Evolutionary conservation across 495 filamentous ascomycete genomes (phyloP).

Genomic region (Xylaria nigripes): DNA sequence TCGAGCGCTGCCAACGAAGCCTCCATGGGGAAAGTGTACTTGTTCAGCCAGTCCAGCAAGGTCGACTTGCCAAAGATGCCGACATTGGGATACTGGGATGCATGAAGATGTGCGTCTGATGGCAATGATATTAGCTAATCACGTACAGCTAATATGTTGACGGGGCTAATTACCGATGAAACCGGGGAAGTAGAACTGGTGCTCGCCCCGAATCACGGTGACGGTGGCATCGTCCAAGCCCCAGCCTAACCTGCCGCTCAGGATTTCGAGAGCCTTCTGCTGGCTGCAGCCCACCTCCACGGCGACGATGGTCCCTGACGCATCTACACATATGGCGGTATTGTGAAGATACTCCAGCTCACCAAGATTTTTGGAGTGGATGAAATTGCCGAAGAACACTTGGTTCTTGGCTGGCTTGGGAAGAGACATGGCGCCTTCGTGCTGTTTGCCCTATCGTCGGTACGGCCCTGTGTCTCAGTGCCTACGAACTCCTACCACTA

Average conservation of each 20-base stretch:
- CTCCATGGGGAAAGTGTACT: conserved; percentile 94
- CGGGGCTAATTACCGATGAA: conserved; percentile 60
- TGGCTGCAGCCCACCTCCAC: conserved; percentile 32
- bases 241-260: conserved; percentile 32
- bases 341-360: conserved; percentile 50
- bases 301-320: conserved; percentile 55
- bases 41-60: conserved; percentile 83
- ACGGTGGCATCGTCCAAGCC: conserved; percentile 28
- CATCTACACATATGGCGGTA: conserved; percentile 59
- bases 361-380: conserved; percentile 47
- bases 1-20: conserved; percentile 49
- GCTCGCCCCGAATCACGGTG: conserved; percentile 31
- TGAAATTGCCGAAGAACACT: conserved; percentile 46
- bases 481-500: background rate
- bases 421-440: conserved; percentile 9
- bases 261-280: conserved; percentile 14
- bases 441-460: background rate
- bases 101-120: conserved; percentile 88
- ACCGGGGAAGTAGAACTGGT: conserved; percentile 93
- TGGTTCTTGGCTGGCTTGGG: conserved; percentile 20
- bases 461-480: background rate
- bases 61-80: conserved; percentile 88
- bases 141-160: conserved; percentile 1
- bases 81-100: conserved; percentile 84
- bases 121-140: conserved; percentile 3